A percentile compares a stretch with the other conserved stretches of the same genome.
These are phyloP conservation scores for Carex myosuroides DNA, from an alignment of 176 grass and related monocot genomes.

Conservation along the genomic window DNA sequence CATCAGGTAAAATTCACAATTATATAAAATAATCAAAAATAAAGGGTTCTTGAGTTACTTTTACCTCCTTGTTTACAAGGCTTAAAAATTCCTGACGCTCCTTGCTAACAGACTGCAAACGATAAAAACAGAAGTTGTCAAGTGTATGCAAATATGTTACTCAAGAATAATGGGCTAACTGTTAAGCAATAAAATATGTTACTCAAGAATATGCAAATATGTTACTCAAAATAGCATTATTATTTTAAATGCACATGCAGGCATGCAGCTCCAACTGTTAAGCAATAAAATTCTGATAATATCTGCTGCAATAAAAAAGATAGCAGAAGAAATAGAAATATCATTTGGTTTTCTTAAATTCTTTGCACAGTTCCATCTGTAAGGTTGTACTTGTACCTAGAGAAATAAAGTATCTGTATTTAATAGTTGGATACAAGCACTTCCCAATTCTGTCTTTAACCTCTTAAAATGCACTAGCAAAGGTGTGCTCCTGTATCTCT, in stretches of 20 bases:
- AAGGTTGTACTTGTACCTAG: neutral
- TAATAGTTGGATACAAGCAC: neutral
- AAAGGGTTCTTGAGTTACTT: conserved; percentile 8
- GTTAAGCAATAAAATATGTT: too few relatives aligned
- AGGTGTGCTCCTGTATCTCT: neutral
- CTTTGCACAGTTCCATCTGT: neutral
- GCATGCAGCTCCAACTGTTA: neutral
- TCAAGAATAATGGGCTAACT: too few relatives aligned
- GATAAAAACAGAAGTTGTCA: neutral
- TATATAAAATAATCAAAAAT: conserved; percentile 21
- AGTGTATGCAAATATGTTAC: too few relatives aligned
- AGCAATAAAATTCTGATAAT: neutral
- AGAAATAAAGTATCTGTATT: neutral
- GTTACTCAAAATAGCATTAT: neutral
- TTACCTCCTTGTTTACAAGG: conserved; percentile 96
- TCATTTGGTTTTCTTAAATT: neutral
- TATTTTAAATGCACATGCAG: neutral
- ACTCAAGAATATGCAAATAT: too few relatives aligned
- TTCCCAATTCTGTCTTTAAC: too few relatives aligned
- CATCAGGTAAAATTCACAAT: neutral
- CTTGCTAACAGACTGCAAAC: conserved; percentile 76
- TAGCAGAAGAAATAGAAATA: neutral
- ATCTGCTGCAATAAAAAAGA: neutral
- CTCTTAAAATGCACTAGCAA: neutral
- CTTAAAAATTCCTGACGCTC: conserved; percentile 86